Evolutionary conservation across 2,329 filamentous ascomycete genomes (phyloP), one percentile per base, ranked within the genome.

Genomic region (Bipolaris victoriae): DNA sequence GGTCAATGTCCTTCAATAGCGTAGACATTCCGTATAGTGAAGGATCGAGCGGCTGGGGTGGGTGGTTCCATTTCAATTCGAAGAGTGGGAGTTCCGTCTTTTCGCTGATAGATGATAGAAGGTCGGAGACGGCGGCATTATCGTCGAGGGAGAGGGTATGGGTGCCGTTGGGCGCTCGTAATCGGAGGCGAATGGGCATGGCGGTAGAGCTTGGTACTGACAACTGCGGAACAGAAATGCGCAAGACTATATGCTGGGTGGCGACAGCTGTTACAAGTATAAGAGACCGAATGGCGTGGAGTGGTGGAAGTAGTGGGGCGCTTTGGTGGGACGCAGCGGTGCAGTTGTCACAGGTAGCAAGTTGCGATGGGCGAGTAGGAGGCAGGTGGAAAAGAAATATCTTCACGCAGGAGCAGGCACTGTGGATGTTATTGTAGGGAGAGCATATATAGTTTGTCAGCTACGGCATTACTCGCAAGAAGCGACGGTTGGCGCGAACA

Each of bases 61-160:
- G 94, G 68, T 90, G 96, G 35, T 92, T 92, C 77, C 89, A 91
- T 80, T 95, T 97, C 61, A 96, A 80, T 41, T 90, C 85, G 70
- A 94, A 92, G 13, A 82, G 80, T 6, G 81, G 69, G 15, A 94
- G 81, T 4, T 84, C 84, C 1, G 90, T 91, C 68, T 86, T 85
- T 48, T 84, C 78, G 49, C 82, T 82, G 67, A 93, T 87, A 48
- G 84, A 80, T 3, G 81, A 72, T 45, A 88, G 79, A 1, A 93
- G 81, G 51, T 87, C 81, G 46, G 78, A 79, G 44, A 91, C 83
- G 3, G 86, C 89, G 50, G 90, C 88, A 59, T 84, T 79, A 52
- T 92, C 88, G 35, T 86, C 80, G 26, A 96, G 80, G 15, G 85
- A 85, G 50, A 96, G 78, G 3, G 86, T 88, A 33, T 88, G 88